phyloP scores from a whole-genome alignment of 768 basidiomycete genomes.

The Psilocybe tampanensis region DNA sequence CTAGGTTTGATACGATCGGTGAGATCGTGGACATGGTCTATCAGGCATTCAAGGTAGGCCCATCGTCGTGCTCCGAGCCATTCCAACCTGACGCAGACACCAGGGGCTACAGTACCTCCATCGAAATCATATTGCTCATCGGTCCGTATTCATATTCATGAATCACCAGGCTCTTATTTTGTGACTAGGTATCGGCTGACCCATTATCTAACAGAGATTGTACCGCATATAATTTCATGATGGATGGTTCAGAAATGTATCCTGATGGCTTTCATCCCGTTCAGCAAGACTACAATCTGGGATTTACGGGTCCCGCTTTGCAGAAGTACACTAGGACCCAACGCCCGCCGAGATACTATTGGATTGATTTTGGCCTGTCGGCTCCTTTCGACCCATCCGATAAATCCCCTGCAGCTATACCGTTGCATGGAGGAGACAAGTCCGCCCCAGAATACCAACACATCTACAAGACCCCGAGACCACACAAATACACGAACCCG shows the following conservation, averaged over 20 bases:
- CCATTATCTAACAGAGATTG: conserved; percentile 9
- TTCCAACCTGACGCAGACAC: conserved; percentile 12
- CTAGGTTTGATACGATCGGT: conserved; percentile 36
- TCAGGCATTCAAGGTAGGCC: conserved; percentile 33
- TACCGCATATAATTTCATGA: conserved; percentile 33
- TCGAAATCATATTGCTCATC: conserved; percentile 32
- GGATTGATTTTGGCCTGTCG: conserved; percentile 42
- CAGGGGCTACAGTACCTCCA: conserved; percentile 40
- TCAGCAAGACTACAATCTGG: conserved; percentile 16
- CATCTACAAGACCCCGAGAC: background rate
- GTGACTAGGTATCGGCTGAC: too few relatives aligned
- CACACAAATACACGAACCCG: conserved; percentile 28
- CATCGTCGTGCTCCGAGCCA: background rate
- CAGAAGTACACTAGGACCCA: conserved; percentile 28
- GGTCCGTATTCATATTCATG: conserved; percentile 31
- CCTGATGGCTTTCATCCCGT: conserved; percentile 29
- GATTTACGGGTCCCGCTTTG: conserved; percentile 14
- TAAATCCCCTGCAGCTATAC: conserved; percentile 24
- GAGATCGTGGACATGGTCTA: conserved; percentile 35
- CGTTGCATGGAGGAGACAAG: conserved; percentile 42
- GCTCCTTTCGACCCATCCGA: conserved; percentile 26
- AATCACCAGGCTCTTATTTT: too few relatives aligned
- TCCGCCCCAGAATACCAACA: conserved; percentile 35
- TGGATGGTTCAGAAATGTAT: conserved; percentile 31
- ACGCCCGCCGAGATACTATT: conserved; percentile 34